Evolutionary conservation across 257 asterid species (phyloP).

Genomic region (Solanum commersonii): DNA sequence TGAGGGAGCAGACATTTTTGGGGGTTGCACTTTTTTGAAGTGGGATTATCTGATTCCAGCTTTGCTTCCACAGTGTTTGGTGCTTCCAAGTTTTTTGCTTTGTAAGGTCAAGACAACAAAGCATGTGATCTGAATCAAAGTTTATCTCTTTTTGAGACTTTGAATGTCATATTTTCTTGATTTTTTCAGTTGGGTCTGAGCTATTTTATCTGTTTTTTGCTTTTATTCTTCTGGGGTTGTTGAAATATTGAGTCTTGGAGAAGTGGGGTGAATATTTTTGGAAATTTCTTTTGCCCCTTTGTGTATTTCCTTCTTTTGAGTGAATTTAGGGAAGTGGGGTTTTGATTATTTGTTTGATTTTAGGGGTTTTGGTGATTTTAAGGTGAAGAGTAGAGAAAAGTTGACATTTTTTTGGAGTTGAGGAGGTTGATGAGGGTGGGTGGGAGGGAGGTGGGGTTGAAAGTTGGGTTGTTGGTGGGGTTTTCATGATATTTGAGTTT

Average conservation of each 20-base stretch:
- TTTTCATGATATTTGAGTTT: slow-evolving; percentile 20
- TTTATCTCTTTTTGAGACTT: not conserved
- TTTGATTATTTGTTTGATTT: slow-evolving; percentile 1
- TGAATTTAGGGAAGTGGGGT: not conserved
- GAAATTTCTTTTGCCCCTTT: not conserved
- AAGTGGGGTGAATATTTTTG: slow-evolving; percentile 1
- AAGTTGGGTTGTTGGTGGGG: not conserved
- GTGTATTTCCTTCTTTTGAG: not conserved
- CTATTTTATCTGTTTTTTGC: not conserved
- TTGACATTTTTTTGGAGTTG: not conserved
- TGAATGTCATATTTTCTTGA: slow-evolving; percentile 10
- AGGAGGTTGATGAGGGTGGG: not conserved
- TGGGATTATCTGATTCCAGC: slow-evolving; percentile 15
- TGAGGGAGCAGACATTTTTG: slow-evolving; percentile 25
- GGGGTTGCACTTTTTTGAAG: slow-evolving; percentile 27
- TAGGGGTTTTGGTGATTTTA: not conserved
- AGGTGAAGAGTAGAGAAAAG: not conserved
- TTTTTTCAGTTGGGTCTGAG: slow-evolving; percentile 18
- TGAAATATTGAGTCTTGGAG: slow-evolving; percentile 5
- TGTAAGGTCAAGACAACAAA: slow-evolving; percentile 8
- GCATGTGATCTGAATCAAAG: slow-evolving; percentile 8
- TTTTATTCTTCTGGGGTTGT: slow-evolving; percentile 2
- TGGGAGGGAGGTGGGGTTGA: not conserved
- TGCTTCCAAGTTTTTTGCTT: not conserved
- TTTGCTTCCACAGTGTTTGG: slow-evolving; percentile 1